phyloP scores from a whole-genome alignment of 495 filamentous ascomycete genomes.

The Aspergillus taichungensis region DNA sequence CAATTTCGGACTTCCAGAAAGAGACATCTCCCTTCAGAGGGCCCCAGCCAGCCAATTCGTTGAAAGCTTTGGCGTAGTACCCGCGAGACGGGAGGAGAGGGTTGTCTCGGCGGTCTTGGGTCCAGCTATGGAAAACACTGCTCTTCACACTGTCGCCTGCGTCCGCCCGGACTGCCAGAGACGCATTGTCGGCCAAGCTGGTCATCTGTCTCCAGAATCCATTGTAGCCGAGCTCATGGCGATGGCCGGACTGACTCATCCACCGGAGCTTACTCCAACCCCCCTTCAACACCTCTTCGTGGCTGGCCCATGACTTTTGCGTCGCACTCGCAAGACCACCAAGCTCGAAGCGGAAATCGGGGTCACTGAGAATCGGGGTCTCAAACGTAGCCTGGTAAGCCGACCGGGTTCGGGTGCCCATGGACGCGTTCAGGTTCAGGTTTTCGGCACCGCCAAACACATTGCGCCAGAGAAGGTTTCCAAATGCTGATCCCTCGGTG shows the following conservation, averaged over 20 bases:
- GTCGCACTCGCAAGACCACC: slow-evolving; percentile 73
- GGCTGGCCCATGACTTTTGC: slow-evolving; percentile 81
- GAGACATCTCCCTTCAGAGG: slow-evolving; percentile 79
- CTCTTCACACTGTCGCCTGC: slow-evolving; percentile 90
- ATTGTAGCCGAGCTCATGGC: slow-evolving; percentile 69
- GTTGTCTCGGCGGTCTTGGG: slow-evolving; percentile 68
- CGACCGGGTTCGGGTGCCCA: slow-evolving; percentile 81
- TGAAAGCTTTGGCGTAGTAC: slow-evolving; percentile 62
- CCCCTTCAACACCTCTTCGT: slow-evolving; percentile 83
- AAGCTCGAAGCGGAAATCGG: slow-evolving; percentile 63
- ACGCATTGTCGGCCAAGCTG: slow-evolving; percentile 60
- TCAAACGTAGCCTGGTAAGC: slow-evolving; percentile 80
- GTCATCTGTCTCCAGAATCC: slow-evolving; percentile 85
- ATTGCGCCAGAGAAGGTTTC: slow-evolving; percentile 75
- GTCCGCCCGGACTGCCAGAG: slow-evolving; percentile 68
- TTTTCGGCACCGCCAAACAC: slow-evolving; percentile 91
- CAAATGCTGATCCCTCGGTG: slow-evolving; percentile 83
- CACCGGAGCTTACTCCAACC: slow-evolving; percentile 68
- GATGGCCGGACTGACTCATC: slow-evolving; percentile 50
- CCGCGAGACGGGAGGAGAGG: slow-evolving; percentile 74
- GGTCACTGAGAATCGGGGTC: slow-evolving; percentile 71
- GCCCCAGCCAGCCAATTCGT: slow-evolving; percentile 82
- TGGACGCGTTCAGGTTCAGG: slow-evolving; percentile 72
- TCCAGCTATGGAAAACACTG: slow-evolving; percentile 72
- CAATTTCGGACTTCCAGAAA: slow-evolving; percentile 81